Conservation (phyloP, 805 yeast species). For the Suhomyces prunicola region DNA sequence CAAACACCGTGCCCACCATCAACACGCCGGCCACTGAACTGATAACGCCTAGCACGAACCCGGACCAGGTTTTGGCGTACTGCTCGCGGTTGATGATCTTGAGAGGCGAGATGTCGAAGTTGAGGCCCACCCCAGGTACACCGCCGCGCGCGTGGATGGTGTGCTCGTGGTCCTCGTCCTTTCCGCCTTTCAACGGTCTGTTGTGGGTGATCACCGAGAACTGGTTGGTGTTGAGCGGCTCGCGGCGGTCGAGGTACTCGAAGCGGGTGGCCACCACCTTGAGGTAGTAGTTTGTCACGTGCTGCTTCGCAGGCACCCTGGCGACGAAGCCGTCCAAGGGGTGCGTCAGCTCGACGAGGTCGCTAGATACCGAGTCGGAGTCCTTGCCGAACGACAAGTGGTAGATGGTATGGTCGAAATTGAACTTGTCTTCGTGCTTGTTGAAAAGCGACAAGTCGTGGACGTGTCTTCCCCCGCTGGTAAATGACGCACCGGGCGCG, state of each 20-base stretch:
- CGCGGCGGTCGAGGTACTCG: slow-evolving; percentile 56
- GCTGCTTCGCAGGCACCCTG: slow-evolving; percentile 45
- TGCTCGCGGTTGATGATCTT: slow-evolving; percentile 84
- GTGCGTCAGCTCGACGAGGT: slow-evolving; percentile 40
- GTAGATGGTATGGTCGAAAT: slow-evolving; percentile 74
- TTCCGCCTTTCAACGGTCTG: slow-evolving; percentile 81
- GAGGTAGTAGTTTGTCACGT: slow-evolving; percentile 71
- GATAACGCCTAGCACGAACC: slow-evolving; percentile 76
- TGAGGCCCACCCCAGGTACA: slow-evolving; percentile 81
- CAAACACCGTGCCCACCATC: slow-evolving; percentile 87
- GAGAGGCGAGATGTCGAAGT: slow-evolving; percentile 90
- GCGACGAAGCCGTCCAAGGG: slow-evolving; percentile 61
- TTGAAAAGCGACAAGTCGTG: slow-evolving; percentile 81
- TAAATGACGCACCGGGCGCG: slow-evolving; percentile 87
- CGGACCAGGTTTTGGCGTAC: slow-evolving; percentile 73
- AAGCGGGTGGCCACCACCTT: slow-evolving; percentile 89
- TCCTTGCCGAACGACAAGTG: slow-evolving; percentile 82
- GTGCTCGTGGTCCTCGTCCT: slow-evolving; percentile 87
- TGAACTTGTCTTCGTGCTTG: slow-evolving; percentile 53
- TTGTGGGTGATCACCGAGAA: slow-evolving; percentile 86
- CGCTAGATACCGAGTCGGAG: slow-evolving; percentile 25
- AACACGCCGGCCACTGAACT: slow-evolving; percentile 92
- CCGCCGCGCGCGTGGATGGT: slow-evolving; percentile 84
- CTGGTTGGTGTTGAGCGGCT: slow-evolving; percentile 73
- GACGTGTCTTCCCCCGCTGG: slow-evolving; percentile 58